Evolutionary conservation across 305 asterid genomes (phyloP).

Genomic region (Solanum hybrid): DNA sequence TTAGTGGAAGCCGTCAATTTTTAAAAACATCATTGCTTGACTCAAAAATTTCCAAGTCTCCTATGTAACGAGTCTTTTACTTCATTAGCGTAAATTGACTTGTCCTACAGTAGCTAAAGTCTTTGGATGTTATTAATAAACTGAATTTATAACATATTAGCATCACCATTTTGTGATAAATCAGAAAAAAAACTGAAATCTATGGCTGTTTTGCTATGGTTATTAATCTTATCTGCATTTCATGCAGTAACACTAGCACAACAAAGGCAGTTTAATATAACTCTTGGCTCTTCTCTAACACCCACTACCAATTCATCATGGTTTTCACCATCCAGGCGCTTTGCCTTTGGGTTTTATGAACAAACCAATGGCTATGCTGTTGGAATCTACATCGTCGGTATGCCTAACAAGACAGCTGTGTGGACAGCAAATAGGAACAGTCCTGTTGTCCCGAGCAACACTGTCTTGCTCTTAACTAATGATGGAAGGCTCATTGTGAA

Average conservation of each 20-base stretch:
- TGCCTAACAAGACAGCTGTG: too few relatives aligned
- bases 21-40: not conserved
- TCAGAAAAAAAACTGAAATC: too few relatives aligned
- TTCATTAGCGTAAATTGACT: not conserved
- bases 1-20: too few relatives aligned
- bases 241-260: too few relatives aligned
- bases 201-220: too few relatives aligned
- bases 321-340: constrained; percentile 4
- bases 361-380: constrained; percentile 11
- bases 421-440: constrained; percentile 4
- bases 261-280: not conserved
- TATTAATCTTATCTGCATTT: too few relatives aligned
- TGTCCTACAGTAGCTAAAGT: too few relatives aligned
- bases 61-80: not conserved
- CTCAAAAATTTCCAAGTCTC: not conserved
- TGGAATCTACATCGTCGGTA: constrained; percentile 3
- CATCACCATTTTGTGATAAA: too few relatives aligned
- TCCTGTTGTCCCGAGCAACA: not conserved
- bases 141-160: too few relatives aligned
- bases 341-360: constrained; percentile 14
- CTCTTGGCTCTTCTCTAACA: constrained; percentile 4
- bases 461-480: constrained; percentile 1
- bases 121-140: too few relatives aligned
- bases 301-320: constrained; percentile 3
- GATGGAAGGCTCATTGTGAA: constrained; percentile 25